A percentile compares a stretch with the other conserved stretches of the same genome.
Conservation (phyloP, 73 alveolate genomes). For the Durusdinium trenchii region DNA sequence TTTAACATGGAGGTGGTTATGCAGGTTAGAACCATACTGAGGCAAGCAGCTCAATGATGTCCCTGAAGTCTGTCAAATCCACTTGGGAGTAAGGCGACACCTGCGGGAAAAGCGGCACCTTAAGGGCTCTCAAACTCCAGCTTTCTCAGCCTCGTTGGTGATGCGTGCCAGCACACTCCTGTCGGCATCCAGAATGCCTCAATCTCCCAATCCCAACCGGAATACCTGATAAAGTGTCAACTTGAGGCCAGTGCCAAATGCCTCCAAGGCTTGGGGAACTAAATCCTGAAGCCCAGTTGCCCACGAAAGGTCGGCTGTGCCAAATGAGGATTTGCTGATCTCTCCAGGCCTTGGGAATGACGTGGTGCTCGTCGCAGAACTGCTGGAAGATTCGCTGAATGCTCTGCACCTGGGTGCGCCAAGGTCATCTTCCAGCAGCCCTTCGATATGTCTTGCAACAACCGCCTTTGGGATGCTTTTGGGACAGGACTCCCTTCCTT, state of each 20-base stretch:
- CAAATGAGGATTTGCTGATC: background rate
- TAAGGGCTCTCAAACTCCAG: background rate
- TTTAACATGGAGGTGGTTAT: background rate
- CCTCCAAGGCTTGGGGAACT: slow-evolving; percentile 28
- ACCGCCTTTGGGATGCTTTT: too few relatives aligned
- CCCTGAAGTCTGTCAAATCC: slow-evolving; percentile 67
- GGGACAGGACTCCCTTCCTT: too few relatives aligned
- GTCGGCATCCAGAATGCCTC: slow-evolving; percentile 49
- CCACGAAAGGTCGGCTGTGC: background rate
- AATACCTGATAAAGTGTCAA: background rate
- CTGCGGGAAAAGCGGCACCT: background rate
- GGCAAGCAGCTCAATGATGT: slow-evolving; percentile 65
- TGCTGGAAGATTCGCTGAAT: slow-evolving; percentile 15
- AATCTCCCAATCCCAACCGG: too few relatives aligned
- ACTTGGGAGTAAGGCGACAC: slow-evolving; percentile 86
- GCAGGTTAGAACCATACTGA: background rate
- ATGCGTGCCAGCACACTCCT: slow-evolving; percentile 39
- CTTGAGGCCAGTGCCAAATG: slow-evolving; percentile 39
- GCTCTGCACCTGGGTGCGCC: slow-evolving; percentile 15
- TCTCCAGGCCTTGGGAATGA: slow-evolving; percentile 52
- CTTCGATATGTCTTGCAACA: too few relatives aligned
- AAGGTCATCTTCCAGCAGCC: background rate
- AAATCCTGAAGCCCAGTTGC: background rate
- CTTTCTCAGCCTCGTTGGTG: slow-evolving; percentile 48
- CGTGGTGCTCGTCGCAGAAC: slow-evolving; percentile 22